phyloP scores from a whole-genome alignment of 257 asterid species.

The Solanum appendiculatum region DNA sequence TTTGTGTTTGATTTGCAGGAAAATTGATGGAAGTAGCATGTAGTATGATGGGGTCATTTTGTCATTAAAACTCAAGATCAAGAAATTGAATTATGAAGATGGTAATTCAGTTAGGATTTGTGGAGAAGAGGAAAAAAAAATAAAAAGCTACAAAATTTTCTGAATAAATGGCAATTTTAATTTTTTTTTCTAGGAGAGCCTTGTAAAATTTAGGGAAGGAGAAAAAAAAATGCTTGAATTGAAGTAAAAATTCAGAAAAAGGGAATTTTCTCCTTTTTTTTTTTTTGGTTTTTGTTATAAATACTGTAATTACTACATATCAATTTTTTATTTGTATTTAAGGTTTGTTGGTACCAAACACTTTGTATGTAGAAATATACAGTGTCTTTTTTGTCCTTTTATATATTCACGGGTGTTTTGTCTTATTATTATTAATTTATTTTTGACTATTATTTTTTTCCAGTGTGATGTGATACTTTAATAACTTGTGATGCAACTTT shows the following conservation, averaged over 20 bases:
- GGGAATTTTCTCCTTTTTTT: background rate
- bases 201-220: constrained; percentile 33
- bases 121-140: background rate
- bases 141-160: background rate
- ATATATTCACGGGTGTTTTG: background rate
- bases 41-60: constrained; percentile 59
- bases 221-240: constrained; percentile 15
- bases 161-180: constrained; percentile 21
- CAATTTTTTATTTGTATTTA: constrained; percentile 70
- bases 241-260: constrained; percentile 18
- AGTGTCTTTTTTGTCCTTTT: background rate
- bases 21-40: constrained; percentile 82
- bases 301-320: constrained; percentile 64
- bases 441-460: background rate
- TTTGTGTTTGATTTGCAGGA: constrained; percentile 38
- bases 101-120: constrained; percentile 7
- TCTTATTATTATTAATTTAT: background rate
- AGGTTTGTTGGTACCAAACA: constrained; percentile 35
- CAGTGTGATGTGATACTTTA: background rate
- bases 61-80: constrained; percentile 28
- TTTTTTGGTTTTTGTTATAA: constrained; percentile 18
- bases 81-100: constrained; percentile 12
- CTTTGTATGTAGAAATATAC: constrained; percentile 23
- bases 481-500: background rate
- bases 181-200: constrained; percentile 17